Evolutionary conservation across 805 yeast genomes (phyloP).

Genomic region (Cyberlindnera galapagoensis): DNA sequence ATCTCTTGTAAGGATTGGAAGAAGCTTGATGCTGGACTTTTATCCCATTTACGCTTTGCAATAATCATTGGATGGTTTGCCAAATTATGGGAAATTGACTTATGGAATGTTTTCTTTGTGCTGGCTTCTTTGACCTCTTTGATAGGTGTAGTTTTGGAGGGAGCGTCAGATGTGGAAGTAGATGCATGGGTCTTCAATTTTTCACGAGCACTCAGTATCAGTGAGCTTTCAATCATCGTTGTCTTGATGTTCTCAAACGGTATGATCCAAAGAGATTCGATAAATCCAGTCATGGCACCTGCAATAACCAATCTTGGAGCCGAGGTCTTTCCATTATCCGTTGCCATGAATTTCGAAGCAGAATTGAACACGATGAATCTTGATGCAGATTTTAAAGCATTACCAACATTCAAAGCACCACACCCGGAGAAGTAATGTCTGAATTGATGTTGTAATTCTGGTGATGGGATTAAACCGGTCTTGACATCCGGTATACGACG

Average conservation of each 20-base stretch:
- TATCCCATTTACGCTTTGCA: constrained; percentile 33
- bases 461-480: constrained; percentile 10
- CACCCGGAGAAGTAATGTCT: constrained; percentile 50
- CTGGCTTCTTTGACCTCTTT: not conserved
- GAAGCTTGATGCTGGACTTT: constrained; percentile 48
- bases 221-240: constrained; percentile 67
- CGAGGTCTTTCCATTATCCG: constrained; percentile 50
- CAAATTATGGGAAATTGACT: constrained; percentile 11
- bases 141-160: constrained; percentile 8
- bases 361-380: constrained; percentile 71
- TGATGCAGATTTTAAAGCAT: constrained; percentile 63
- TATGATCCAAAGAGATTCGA: constrained; percentile 76
- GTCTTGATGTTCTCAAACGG: constrained; percentile 89
- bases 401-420: constrained; percentile 70
- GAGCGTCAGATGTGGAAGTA: constrained; percentile 19
- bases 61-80: constrained; percentile 24
- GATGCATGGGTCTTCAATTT: constrained; percentile 25
- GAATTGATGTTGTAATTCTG: constrained; percentile 26
- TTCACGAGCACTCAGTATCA: constrained; percentile 26
- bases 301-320: constrained; percentile 83
- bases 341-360: constrained; percentile 62
- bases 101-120: constrained; percentile 26
- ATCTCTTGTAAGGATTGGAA: constrained; percentile 55
- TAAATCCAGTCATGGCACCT: constrained; percentile 74
- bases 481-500: constrained; percentile 33